Base-by-base conservation (phyloP, 2,329 filamentous ascomycete genomes). In the Colletotrichum falcatum region DNA sequence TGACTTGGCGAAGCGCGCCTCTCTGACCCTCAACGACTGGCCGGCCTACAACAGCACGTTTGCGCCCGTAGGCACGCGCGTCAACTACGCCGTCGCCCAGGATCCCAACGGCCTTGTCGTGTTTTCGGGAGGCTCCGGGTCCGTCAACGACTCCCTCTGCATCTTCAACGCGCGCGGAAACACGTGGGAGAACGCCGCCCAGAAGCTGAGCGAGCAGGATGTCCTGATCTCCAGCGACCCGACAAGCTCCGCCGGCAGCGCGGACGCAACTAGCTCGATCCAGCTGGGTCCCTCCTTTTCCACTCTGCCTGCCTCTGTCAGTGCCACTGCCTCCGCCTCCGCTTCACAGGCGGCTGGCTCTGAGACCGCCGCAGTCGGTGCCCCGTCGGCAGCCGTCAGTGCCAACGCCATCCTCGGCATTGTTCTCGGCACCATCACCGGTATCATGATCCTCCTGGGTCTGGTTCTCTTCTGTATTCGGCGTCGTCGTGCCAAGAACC, bases 121-220 rank as follows among this genome's bases (percentile, higher is more conserved):
- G 18, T 89, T 97, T 71, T 62, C 72, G 1, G 68, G 68, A 59
- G 68, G 68, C 6, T 90, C 91, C n/a, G 93, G 94, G 54, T 94
- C 94, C 33, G 90, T 88, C 74, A 80, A 83, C 1, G 87, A 92
- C 71, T 87, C 92, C 0, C 77, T 98, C 6, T 89, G 87, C 73
- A 89, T 98, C 70, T 98, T 97, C 80, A 86, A 97, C 76, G 89
- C 90, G 54, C 87, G 86, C 14, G 81, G 89, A 55, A 97, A 98
- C 78, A 83, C 85, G 55, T 98, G 95, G 95, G 80, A 92, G 28
- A 91, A 97, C 77, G 86, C 92, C 0, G 88, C 88, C 0, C 81
- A 86, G 8, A 79, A 93, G 30, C 89, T 97, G 71, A 84, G 82
- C 26, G 84, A 80, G 7, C 78, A 86, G 70, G 81, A 82, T 30